Percentiles rank a stretch among this genome's conserved stretches.
These are phyloP conservation scores for Hanseniaspora meyeri DNA, from an alignment of 805 yeast genomes.

Conservation along the genomic window DNA sequence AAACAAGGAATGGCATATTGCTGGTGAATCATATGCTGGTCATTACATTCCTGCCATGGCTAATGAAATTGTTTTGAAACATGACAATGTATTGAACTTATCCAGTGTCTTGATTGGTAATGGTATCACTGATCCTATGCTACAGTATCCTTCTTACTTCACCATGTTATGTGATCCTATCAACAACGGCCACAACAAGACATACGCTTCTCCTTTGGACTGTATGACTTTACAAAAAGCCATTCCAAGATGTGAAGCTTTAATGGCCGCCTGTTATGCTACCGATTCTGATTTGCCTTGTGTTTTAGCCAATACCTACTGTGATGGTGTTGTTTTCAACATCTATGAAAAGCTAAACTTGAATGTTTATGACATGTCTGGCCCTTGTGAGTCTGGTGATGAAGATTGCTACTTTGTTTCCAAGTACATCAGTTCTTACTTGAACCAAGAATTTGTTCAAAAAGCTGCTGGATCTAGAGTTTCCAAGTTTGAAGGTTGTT, in stretches of 20 bases:
- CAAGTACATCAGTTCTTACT: slow-evolving; percentile 56
- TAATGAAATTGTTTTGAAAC: slow-evolving; percentile 34
- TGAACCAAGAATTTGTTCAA: slow-evolving; percentile 63
- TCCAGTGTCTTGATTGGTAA: slow-evolving; percentile 81
- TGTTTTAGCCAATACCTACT: slow-evolving; percentile 72
- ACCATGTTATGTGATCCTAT: slow-evolving; percentile 82
- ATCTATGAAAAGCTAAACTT: slow-evolving; percentile 68
- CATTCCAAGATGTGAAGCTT: slow-evolving; percentile 51
- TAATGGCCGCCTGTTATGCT: slow-evolving; percentile 55
- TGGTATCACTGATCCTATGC: slow-evolving; percentile 77
- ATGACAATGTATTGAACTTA: slow-evolving; percentile 45
- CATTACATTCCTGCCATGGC: slow-evolving; percentile 68
- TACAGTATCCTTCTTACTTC: slow-evolving; percentile 66
- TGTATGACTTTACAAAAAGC: slow-evolving; percentile 52
- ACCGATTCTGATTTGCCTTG: slow-evolving; percentile 57
- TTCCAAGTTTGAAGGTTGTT: slow-evolving; percentile 54
- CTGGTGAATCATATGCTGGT: slow-evolving; percentile 80
- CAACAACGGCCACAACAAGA: slow-evolving; percentile 67
- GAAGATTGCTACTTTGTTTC: slow-evolving; percentile 61
- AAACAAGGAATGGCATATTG: slow-evolving; percentile 47
- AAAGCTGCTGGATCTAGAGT: slow-evolving; percentile 78
- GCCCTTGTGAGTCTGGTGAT: slow-evolving; percentile 57
- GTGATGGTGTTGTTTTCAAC: slow-evolving; percentile 54
- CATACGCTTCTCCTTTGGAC: slow-evolving; percentile 46
- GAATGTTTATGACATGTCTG: slow-evolving; percentile 78